A percentile compares a stretch with the other conserved stretches of the same genome.
Conservation (phyloP, 305 asterid genomes). For the Fraxinus sp. region DNA sequence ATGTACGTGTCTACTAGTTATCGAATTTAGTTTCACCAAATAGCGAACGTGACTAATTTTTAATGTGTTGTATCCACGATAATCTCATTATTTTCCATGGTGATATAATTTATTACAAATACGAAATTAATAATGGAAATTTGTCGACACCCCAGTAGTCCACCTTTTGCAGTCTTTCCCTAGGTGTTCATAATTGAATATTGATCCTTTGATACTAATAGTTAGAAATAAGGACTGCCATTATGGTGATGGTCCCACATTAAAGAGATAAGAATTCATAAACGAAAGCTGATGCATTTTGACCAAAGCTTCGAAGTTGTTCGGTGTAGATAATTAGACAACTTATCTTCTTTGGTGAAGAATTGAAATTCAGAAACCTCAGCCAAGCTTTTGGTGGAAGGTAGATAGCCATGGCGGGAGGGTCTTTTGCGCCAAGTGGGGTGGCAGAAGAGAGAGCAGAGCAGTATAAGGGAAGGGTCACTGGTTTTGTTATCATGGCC, state of each 20-base stretch:
- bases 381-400: not conserved
- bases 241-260: not conserved
- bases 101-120: no score
- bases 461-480: conserved; percentile 44
- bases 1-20: not conserved
- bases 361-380: not conserved
- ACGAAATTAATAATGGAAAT: not conserved
- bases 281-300: not conserved
- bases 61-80: not conserved
- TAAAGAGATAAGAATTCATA: not conserved
- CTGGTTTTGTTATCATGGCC: conserved; percentile 42
- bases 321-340: not conserved
- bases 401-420: conserved; percentile 41
- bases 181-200: no score
- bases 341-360: not conserved
- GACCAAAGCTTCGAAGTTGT: not conserved
- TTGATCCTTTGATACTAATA: not conserved
- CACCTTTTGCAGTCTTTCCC: not conserved
- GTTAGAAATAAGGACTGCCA: not conserved
- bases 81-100: not conserved
- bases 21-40: not conserved
- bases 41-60: not conserved
- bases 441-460: conserved; percentile 49
- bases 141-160: not conserved
- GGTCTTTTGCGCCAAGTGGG: conserved; percentile 35